These are phyloP conservation scores for Eutypella sp. DNA, from an alignment of 2,329 filamentous ascomycete species.

Conservation along the genomic window DNA sequence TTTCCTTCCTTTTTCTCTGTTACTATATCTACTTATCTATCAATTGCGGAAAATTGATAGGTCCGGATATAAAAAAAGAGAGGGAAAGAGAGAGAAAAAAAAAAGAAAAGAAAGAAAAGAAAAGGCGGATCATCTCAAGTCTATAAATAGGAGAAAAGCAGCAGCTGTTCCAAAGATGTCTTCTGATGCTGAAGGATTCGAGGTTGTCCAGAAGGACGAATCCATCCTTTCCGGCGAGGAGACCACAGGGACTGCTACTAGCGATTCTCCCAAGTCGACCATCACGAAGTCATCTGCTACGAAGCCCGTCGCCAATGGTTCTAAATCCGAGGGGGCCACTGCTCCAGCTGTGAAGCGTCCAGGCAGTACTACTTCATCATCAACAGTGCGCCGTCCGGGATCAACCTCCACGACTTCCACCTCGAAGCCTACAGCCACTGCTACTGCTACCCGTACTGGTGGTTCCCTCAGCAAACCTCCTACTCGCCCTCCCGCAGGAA, in stretches of 20 bases:
- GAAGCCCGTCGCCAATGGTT: conserved; percentile 25
- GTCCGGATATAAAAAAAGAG: too few species aligned
- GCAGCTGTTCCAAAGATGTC: conserved; percentile 33
- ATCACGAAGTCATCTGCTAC: conserved; percentile 4
- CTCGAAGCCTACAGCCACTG: conserved; percentile 24
- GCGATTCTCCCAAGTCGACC: conserved; percentile 22
- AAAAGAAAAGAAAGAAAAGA: too few species aligned
- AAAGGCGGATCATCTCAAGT: neutral
- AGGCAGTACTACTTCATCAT: conserved; percentile 21
- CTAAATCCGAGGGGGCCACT: conserved; percentile 29
- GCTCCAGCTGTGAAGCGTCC: conserved; percentile 33
- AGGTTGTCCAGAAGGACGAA: conserved; percentile 40
- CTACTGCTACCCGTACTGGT: conserved; percentile 29
- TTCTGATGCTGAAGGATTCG: conserved; percentile 43
- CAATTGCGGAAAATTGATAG: neutral
- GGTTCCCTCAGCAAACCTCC: conserved; percentile 43
- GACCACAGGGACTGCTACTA: conserved; percentile 24
- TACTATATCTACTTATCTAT: too few species aligned
- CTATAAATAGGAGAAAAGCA: neutral
- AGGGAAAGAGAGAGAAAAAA: too few species aligned
- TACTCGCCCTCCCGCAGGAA: conserved; percentile 38
- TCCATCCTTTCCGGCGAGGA: conserved; percentile 31
- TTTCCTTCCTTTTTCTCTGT: neutral
- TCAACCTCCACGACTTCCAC: conserved; percentile 20
- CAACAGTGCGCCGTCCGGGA: conserved; percentile 30